Base-by-base conservation (phyloP, 257 asterid species). In the Buddleja alternifolia region DNA sequence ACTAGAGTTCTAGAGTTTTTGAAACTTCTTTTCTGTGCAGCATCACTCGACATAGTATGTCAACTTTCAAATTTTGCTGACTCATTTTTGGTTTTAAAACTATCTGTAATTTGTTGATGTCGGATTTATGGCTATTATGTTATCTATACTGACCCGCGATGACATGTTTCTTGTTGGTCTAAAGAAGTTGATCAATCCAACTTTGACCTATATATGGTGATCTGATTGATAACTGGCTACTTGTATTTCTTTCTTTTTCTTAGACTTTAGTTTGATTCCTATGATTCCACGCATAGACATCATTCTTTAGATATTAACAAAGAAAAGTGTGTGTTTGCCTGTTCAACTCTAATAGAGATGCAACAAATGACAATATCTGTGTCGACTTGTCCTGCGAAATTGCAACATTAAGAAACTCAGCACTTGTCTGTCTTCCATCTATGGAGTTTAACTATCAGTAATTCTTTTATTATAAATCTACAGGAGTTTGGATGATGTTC, bases 401-500 rank as follows among this genome's bases (percentile, higher is more conserved):
- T 63, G 17, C 10, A n/a, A 57, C 39, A 44, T 23, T n/a, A 24
- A 19, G 56, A 40, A 44, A 56, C 57, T 40, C 70, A 24, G 57
- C 69, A 59, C 53, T 34, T 37, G 34, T 67, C 48, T 61, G 48
- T 56, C 63, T 62, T 71, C 64, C 36, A 51, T 41, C 20, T 40
- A 5, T 25, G 46, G n/a, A 67, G 15, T 32, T 7, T 34, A 66
- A 36, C 10, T 50, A 32, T 21, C 8, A 66, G 17, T 64, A 36
- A 7, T 9, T 15, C 25, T 14, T 16, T 5, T 61, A 5, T 40
- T 51, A 37, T 45, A 29, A 29, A 58, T 50, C 71, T 58, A 24
- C 81, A 85, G 91, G 85, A 85, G 88, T 77, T 77, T 85, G 73
- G 90, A 80, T 57, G 93, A 86, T 78, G 93, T 86, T 68, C 85